Evolutionary conservation across 139 green algal species (phyloP).

Genomic region (Micromonas commoda): DNA sequence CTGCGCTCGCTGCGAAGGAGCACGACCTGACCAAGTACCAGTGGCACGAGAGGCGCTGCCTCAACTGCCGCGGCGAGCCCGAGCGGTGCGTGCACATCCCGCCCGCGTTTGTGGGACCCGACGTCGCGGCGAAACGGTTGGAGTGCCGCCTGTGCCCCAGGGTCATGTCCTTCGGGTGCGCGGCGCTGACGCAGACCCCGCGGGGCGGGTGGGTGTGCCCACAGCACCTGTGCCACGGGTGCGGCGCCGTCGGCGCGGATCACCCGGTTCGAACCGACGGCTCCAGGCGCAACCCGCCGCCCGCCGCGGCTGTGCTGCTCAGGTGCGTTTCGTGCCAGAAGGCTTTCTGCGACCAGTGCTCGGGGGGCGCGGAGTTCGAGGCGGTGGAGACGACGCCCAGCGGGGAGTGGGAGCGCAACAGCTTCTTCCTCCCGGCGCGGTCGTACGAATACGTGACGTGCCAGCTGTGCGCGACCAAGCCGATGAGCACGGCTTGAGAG

Average conservation of each 20-base stretch:
- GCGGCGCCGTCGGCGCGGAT: not conserved
- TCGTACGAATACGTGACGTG: constrained; percentile 16
- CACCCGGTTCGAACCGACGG: no score
- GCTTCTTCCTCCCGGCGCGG: not conserved
- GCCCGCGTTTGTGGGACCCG: constrained; percentile 8
- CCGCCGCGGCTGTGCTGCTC: not conserved
- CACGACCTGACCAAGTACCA: not conserved
- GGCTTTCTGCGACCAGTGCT: constrained; percentile 20
- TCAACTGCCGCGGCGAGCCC: not conserved
- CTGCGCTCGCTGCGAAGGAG: not conserved
- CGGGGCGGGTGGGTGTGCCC: constrained; percentile 11
- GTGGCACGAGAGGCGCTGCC: constrained; percentile 3
- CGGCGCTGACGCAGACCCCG: not conserved
- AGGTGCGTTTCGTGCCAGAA: constrained; percentile 1
- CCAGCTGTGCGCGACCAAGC: not conserved
- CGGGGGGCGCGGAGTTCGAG: not conserved
- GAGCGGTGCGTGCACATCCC: not conserved
- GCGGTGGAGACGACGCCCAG: not conserved
- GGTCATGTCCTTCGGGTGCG: not conserved
- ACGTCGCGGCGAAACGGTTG: not conserved
- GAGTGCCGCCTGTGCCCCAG: constrained; percentile 4
- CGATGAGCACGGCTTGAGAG: not conserved
- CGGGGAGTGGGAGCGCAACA: not conserved
- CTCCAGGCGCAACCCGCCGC: no score
- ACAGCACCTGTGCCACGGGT: constrained; percentile 7